Evolutionary conservation across 1,139 yeast species (phyloP).

Genomic region (Yamadazyma membranifaciens): DNA sequence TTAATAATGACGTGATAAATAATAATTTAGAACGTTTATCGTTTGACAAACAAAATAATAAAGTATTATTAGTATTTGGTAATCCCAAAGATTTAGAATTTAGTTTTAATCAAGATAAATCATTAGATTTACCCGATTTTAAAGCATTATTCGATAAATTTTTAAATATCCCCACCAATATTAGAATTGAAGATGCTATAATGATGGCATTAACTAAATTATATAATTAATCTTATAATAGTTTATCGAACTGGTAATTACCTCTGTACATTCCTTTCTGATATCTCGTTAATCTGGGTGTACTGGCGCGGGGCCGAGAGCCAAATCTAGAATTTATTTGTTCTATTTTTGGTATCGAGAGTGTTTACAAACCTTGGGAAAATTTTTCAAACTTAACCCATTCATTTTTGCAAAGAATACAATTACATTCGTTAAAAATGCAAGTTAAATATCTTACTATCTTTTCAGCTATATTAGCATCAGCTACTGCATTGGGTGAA

Average conservation of each 20-base stretch:
- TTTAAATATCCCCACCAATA: slow-evolving; percentile 51
- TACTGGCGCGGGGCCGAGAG: background rate
- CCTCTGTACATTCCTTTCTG: background rate
- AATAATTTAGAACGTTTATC: slow-evolving; percentile 11
- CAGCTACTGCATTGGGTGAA: slow-evolving; percentile 44
- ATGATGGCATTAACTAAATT: slow-evolving; percentile 57
- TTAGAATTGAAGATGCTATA: slow-evolving; percentile 70
- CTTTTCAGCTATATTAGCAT: slow-evolving; percentile 35
- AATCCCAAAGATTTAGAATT: slow-evolving; percentile 56
- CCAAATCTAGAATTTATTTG: slow-evolving; percentile 12
- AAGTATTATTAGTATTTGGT: slow-evolving; percentile 57
- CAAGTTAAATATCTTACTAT: slow-evolving; percentile 40
- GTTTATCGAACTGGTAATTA: too few relatives aligned
- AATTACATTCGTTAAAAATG: slow-evolving; percentile 26
- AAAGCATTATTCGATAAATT: slow-evolving; percentile 69
- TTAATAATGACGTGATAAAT: slow-evolving; percentile 25
- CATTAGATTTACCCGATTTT: slow-evolving; percentile 52
- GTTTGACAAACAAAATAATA: slow-evolving; percentile 16
- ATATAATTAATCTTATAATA: slow-evolving; percentile 1
- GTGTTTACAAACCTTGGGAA: slow-evolving; percentile 16
- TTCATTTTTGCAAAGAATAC: slow-evolving; percentile 5
- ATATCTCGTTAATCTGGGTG: background rate
- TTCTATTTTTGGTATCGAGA: slow-evolving; percentile 14
- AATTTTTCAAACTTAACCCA: slow-evolving; percentile 12
- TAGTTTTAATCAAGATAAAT: slow-evolving; percentile 49